Conservation (phyloP, 108 stramenopile genomes). For the Discostella pseudostelligera region DNA sequence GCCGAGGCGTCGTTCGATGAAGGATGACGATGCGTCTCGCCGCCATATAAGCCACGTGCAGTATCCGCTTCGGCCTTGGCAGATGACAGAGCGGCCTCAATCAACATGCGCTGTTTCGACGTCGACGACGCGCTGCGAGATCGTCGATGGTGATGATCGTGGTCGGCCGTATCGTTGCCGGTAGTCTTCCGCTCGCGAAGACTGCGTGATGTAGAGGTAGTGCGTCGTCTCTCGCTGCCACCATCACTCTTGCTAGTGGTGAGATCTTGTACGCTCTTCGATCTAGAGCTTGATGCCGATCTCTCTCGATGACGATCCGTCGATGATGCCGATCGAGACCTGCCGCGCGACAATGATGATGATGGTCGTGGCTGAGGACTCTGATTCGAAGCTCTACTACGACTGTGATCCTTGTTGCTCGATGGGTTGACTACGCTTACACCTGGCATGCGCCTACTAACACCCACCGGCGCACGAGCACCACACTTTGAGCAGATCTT, state of each 20-base stretch:
- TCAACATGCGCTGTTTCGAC: not conserved
- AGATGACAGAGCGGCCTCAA: not conserved
- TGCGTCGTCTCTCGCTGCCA: no score
- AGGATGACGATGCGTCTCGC: not conserved
- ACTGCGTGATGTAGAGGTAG: no score
- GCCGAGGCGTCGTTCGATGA: not conserved
- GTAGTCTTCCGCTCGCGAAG: no score
- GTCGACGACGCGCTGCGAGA: not conserved
- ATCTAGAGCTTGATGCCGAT: no score
- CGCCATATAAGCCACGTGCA: not conserved
- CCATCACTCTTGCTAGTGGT: no score
- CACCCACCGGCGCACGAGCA: not conserved
- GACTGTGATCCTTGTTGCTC: not conserved
- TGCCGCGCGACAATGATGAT: not conserved
- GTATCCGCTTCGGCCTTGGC: not conserved
- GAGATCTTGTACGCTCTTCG: no score
- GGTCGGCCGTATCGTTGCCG: no score
- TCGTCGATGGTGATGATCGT: not conserved
- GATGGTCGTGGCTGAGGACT: constrained; percentile 10
- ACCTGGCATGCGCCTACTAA: constrained; percentile 11
- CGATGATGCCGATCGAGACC: not conserved
- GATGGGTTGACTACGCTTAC: constrained; percentile 2
- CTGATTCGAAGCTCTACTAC: not conserved
- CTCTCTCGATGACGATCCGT: not conserved
- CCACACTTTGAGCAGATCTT: constrained; percentile 51